Evolutionary conservation across 345 rosid genomes (phyloP).

Genomic region (Turritis glabra): DNA sequence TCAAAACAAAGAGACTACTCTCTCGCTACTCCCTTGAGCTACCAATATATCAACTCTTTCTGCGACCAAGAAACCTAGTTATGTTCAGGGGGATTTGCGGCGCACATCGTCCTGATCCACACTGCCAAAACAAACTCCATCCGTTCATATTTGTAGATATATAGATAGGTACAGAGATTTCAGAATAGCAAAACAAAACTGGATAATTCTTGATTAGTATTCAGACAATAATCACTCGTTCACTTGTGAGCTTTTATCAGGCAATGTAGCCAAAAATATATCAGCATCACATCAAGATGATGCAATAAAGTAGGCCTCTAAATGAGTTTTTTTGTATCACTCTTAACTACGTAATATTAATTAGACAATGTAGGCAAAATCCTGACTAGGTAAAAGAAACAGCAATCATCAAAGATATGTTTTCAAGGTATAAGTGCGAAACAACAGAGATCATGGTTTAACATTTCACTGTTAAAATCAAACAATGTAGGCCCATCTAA

Average conservation of each 20-base stretch:
- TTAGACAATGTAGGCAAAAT: not conserved
- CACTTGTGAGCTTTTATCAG: not conserved
- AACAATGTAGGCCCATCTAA: not conserved
- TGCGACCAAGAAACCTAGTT: slow-evolving; percentile 34
- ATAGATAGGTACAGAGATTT: not conserved
- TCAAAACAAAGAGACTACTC: not conserved
- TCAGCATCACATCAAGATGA: not conserved
- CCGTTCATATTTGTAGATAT: not conserved
- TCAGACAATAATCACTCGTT: not conserved
- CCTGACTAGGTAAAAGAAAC: not conserved
- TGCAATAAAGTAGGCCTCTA: not conserved
- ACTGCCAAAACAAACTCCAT: slow-evolving; percentile 46
- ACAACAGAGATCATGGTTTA: not conserved
- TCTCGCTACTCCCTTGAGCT: not conserved
- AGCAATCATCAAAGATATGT: not conserved
- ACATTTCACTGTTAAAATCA: not conserved
- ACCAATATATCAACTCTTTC: slow-evolving; percentile 46
- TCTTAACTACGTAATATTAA: not conserved
- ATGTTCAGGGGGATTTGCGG: slow-evolving; percentile 65
- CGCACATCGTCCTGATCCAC: slow-evolving; percentile 81
- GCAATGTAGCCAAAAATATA: not conserved
- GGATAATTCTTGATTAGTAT: not conserved
- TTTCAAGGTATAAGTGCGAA: not conserved
- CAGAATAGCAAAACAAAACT: not conserved
- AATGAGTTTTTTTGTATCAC: not conserved